Percentiles rank a stretch among this genome's conserved stretches.
phyloP scores from a whole-genome alignment of 78 protist genomes.

The Dictyostelium firmibasis region DNA sequence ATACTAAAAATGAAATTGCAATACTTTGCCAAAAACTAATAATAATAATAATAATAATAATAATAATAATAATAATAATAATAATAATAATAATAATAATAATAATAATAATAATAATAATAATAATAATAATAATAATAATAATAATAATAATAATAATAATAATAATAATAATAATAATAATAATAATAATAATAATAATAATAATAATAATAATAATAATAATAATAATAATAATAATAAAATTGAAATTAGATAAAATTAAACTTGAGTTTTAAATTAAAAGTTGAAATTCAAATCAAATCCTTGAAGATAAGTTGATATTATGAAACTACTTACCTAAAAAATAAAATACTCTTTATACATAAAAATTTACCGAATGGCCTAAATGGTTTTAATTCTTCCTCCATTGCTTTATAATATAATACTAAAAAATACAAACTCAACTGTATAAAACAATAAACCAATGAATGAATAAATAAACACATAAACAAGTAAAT shows the following conservation, averaged over 20 bases:
- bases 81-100: too few relatives aligned
- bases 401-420: constrained; percentile 62
- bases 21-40: constrained; percentile 55
- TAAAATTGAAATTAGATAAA: too few relatives aligned
- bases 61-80: too few relatives aligned
- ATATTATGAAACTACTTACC: constrained; percentile 3
- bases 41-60: too few relatives aligned
- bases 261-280: not conserved
- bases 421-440: constrained; percentile 74
- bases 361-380: constrained; percentile 82
- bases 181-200: not conserved
- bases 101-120: too few relatives aligned
- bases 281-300: not conserved
- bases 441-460: constrained; percentile 16
- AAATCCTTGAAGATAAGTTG: not conserved
- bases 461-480: not conserved
- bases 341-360: constrained; percentile 71
- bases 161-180: not conserved
- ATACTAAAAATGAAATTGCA: constrained; percentile 52
- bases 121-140: too few relatives aligned
- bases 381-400: constrained; percentile 76
- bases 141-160: not conserved
- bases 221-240: too few relatives aligned
- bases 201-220: not conserved
- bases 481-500: too few relatives aligned